Conservation (phyloP, 78 protist genomes). For the Speleostelium caveatum region DNA sequence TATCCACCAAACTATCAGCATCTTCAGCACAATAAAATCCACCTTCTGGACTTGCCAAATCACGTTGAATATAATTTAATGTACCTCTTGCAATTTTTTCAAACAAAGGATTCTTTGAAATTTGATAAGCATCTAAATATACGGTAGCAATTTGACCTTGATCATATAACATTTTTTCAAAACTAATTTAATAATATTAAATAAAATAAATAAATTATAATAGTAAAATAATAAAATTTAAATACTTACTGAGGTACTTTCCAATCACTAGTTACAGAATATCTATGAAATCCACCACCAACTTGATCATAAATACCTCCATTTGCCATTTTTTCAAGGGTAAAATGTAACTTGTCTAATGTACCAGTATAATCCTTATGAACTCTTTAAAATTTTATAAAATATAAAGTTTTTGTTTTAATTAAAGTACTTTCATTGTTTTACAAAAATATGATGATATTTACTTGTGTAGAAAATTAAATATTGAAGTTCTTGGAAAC, state of each 20-base stretch:
- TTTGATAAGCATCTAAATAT: conserved; percentile 82
- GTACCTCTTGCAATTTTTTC: conserved; percentile 1
- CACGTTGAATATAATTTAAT: conserved; percentile 42
- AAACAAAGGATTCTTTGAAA: conserved; percentile 10
- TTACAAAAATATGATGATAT: background rate
- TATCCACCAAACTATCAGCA: conserved; percentile 82
- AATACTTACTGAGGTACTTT: conserved; percentile 79
- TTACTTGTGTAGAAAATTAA: conserved; percentile 67
- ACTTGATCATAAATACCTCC: conserved; percentile 92
- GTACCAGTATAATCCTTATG: background rate
- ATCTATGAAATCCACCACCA: conserved; percentile 91
- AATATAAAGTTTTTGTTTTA: no score
- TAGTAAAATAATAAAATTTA: background rate
- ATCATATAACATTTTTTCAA: conserved; percentile 92
- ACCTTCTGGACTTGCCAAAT: conserved; percentile 24
- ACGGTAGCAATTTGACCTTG: conserved; percentile 76
- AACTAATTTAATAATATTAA: no score
- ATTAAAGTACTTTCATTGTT: no score
- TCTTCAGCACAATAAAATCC: conserved; percentile 88
- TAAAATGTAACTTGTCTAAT: conserved; percentile 20
- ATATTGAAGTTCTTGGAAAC: conserved; percentile 84
- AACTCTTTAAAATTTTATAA: no score
- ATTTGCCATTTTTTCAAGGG: conserved; percentile 77
- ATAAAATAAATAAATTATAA: background rate
- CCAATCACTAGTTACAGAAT: conserved; percentile 83